Conservation (phyloP, 257 asterid genomes). For the Salvia rosmarinus region DNA sequence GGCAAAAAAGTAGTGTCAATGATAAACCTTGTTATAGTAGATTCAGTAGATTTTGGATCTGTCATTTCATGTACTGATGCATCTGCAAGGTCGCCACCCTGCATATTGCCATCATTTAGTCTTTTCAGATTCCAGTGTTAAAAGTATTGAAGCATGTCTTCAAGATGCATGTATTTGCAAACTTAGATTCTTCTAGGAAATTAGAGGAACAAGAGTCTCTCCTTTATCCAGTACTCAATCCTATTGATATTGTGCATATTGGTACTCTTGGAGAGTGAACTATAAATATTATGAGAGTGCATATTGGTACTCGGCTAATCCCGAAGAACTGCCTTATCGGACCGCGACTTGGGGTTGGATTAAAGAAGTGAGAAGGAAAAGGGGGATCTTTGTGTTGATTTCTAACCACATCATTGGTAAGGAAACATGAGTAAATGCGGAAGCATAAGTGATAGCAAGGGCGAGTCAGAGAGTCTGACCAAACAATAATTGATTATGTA, state of each 20-base stretch:
- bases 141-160: slow-evolving; percentile 32
- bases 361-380: too few species aligned
- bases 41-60: slow-evolving; percentile 38
- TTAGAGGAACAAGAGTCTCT: neutral
- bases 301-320: too few species aligned
- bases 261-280: neutral
- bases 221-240: slow-evolving; percentile 2
- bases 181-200: slow-evolving; percentile 19
- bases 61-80: slow-evolving; percentile 41
- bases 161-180: slow-evolving; percentile 34
- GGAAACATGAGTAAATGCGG: too few species aligned
- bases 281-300: neutral
- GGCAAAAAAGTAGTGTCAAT: slow-evolving; percentile 20
- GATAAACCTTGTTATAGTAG: slow-evolving; percentile 44
- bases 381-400: too few species aligned
- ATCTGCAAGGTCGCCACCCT: slow-evolving; percentile 42
- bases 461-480: too few species aligned
- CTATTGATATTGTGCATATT: neutral
- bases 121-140: slow-evolving; percentile 40
- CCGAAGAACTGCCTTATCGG: too few species aligned
- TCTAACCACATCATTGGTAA: too few species aligned
- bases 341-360: too few species aligned
- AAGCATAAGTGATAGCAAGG: too few species aligned
- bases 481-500: too few species aligned
- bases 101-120: slow-evolving; percentile 30